phyloP scores from a whole-genome alignment of 2,329 filamentous ascomycete species.

The Cytospora paraplurivora region DNA sequence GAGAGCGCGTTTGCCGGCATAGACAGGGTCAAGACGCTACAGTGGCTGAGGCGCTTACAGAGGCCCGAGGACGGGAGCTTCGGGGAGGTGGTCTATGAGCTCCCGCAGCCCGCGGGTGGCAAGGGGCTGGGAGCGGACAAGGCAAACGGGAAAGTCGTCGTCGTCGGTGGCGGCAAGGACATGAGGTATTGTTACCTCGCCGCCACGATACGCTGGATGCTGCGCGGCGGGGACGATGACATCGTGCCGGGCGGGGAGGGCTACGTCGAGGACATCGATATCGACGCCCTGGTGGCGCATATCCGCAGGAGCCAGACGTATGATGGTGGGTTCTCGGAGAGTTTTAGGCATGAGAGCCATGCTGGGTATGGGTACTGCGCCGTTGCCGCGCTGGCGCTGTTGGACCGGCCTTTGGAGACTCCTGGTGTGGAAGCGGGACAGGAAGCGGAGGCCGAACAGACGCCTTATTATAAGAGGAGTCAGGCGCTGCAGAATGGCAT shows the following conservation, averaged over 20 bases:
- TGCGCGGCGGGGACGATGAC: conserved; percentile 56
- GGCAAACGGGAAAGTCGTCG: conserved; percentile 34
- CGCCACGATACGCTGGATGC: conserved; percentile 77
- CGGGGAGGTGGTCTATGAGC: conserved; percentile 72
- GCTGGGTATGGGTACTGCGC: conserved; percentile 92
- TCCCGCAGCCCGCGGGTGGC: conserved; percentile 37
- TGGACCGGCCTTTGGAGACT: conserved; percentile 61
- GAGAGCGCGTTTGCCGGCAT: conserved; percentile 62
- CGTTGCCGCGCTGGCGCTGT: conserved; percentile 73
- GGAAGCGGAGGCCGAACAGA: not conserved
- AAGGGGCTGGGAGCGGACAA: conserved; percentile 37
- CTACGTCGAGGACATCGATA: conserved; percentile 71
- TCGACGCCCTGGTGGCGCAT: conserved; percentile 69
- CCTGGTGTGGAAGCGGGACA: conserved; percentile 9
- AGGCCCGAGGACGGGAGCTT: conserved; percentile 80
- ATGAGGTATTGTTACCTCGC: conserved; percentile 88
- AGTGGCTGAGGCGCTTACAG: conserved; percentile 77
- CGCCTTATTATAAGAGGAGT: conserved; percentile 30
- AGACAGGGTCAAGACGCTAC: conserved; percentile 65
- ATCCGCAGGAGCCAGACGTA: conserved; percentile 69
- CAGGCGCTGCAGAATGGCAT: conserved; percentile 45
- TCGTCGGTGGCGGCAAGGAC: conserved; percentile 77
- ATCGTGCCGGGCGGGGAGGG: conserved; percentile 46
- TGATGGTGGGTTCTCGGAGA: conserved; percentile 82
- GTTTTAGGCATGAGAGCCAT: conserved; percentile 79